Base-by-base conservation (phyloP, 2,329 filamentous ascomycete genomes). In the Calonectria crousiana region DNA sequence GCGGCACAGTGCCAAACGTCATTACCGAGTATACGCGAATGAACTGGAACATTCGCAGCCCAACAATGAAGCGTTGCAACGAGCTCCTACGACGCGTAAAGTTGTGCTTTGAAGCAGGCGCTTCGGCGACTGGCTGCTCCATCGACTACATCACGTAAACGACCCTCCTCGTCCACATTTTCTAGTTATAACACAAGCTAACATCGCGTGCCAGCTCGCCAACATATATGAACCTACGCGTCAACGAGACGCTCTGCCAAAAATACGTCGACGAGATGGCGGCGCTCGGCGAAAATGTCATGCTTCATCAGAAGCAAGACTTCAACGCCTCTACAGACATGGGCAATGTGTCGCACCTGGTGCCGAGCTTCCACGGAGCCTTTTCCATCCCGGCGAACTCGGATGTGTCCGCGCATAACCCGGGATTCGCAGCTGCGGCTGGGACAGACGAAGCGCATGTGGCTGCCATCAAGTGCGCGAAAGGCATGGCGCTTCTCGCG, bases 261-360 rank as follows among this genome's bases (percentile, higher is more conserved):
- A 77, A 79, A 2, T 90, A 88, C 69, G 82, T 84, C 18, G 77
- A 84, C 6, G 85, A 87, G 56, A 90, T 90, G 88, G 81, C 79
- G 3, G 71, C 75, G 0, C 79, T 85, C 1, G 85, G 83, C 14
- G 82, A 84, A 38, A 84, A 83, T 6, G 81, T 87, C 16, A 62
- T 52, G 52, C 65, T 72, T 18, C 70, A 52, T 3, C 70, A 72
- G 14, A 60, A 30, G 5, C 26, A 67, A 38, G 23, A 64, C 1
- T 79, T 87, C 71, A 78, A 79, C 16, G 83, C 82, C 3, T 88
- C 88, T 0, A 89, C 88, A 0, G 88, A 89, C 78, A 88, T 89
- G 88, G 88, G 88, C 34, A 90, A 90, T 68, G 87, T 90, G 13
- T 86, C 85, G 11, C 87, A 89, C 60, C 75, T 85, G 1, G 82